These are phyloP conservation scores for Galeopsis tetrahit DNA, from an alignment of 257 asterid genomes.

Conservation along the genomic window DNA sequence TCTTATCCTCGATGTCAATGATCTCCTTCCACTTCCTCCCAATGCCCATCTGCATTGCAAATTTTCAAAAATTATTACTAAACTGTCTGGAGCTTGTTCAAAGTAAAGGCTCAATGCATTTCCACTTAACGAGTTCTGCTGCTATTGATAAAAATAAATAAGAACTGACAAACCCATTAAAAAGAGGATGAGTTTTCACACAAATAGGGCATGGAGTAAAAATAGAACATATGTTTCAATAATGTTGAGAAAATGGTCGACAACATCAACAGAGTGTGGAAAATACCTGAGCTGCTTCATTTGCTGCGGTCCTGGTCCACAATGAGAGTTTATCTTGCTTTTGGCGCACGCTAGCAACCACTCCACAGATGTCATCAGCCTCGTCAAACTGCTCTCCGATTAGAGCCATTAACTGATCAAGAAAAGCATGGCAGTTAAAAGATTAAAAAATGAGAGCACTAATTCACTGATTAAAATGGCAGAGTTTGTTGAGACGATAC, in stretches of 20 bases:
- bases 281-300: slow-evolving; percentile 90
- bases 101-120: neutral
- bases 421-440: slow-evolving; percentile 26
- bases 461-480: slow-evolving; percentile 18
- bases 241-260: neutral
- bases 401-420: slow-evolving; percentile 66
- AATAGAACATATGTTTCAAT: neutral
- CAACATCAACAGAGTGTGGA: neutral
- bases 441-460: neutral
- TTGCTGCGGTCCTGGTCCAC: slow-evolving; percentile 93
- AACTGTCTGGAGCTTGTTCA: neutral
- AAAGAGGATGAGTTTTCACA: too few relatives aligned
- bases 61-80: neutral
- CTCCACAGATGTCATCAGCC: slow-evolving; percentile 82
- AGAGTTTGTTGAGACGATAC: neutral
- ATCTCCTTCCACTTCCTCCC: slow-evolving; percentile 96
- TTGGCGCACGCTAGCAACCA: slow-evolving; percentile 80
- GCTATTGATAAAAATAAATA: neutral
- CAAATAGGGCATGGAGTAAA: neutral
- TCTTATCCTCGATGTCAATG: slow-evolving; percentile 68
- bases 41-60: slow-evolving; percentile 70
- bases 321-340: slow-evolving; percentile 81
- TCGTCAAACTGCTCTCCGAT: slow-evolving; percentile 85
- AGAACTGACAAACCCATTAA: too few relatives aligned
- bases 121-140: neutral